Evolutionary conservation across 805 yeast species (phyloP).

Genomic region (Candida maris): DNA sequence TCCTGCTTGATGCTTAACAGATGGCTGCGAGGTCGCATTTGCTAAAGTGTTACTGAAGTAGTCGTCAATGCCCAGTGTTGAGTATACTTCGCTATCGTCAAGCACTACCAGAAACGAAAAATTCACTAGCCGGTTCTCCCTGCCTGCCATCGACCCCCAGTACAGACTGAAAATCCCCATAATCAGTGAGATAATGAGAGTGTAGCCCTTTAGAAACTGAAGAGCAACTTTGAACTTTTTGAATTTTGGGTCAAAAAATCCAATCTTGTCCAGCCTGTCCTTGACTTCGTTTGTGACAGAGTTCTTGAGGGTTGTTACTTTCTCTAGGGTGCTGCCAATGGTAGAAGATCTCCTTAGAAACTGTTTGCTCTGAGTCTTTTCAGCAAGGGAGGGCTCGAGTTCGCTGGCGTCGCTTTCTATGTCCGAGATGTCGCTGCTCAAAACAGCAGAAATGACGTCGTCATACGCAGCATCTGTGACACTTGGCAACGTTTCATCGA

Average conservation of each 20-base stretch:
- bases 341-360: not conserved
- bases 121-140: slow-evolving; percentile 27
- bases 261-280: slow-evolving; percentile 20
- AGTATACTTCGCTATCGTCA: slow-evolving; percentile 12
- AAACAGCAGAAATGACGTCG: slow-evolving; percentile 17
- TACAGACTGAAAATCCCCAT: slow-evolving; percentile 36
- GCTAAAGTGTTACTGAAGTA: slow-evolving; percentile 23
- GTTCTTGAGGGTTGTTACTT: slow-evolving; percentile 11
- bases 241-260: slow-evolving; percentile 26
- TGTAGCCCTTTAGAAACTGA: slow-evolving; percentile 23
- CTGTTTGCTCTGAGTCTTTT: not conserved
- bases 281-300: slow-evolving; percentile 19
- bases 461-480: slow-evolving; percentile 9
- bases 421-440: slow-evolving; percentile 12
- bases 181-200: slow-evolving; percentile 33
- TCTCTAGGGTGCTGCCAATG: slow-evolving; percentile 6
- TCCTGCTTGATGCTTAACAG: slow-evolving; percentile 15
- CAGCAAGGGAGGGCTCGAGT: not conserved
- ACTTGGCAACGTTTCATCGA: slow-evolving; percentile 14
- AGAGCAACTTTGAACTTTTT: slow-evolving; percentile 10
- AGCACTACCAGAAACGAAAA: slow-evolving; percentile 34
- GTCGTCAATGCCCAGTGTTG: slow-evolving; percentile 27
- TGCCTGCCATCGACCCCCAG: slow-evolving; percentile 41
- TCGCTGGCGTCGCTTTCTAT: slow-evolving; percentile 4
- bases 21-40: slow-evolving; percentile 19